Base-by-base conservation (phyloP, 139 green algal genomes). In the Tetradesmus obliquus region DNA sequence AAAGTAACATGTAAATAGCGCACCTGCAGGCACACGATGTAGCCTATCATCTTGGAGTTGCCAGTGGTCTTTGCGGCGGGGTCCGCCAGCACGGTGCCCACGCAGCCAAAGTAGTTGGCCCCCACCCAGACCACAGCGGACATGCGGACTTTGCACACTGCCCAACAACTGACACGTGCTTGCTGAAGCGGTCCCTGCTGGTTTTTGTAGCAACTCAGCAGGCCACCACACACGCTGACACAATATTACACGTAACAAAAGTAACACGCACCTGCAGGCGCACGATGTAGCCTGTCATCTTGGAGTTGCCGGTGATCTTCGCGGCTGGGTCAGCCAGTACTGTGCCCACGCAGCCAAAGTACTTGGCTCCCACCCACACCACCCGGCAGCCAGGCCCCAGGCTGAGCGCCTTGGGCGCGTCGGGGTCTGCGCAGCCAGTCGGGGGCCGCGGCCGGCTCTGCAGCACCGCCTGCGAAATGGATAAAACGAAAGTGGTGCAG, bases 341-440 rank as follows among this genome's bases (percentile, higher is more conserved):
- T 0, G 93, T 97, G 45, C 94, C 96, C 72, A 97, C 58, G 89
- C 94, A 97, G 72, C 97, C 97, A 90, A 97, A 99, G 95, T 98
- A 91, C 54, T 87, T 93, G 91, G 85, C 94, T 89, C 83, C 96
- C 58, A 98, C 91, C 93, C 96, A 98, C 45, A 99, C 86, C 5
- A 92, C 95, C 24, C 90, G 86, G 1, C 69, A 76, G 60, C 89
- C 89, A 17, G 81, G 60, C 22, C 88, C n/a, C n/a, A 96, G 90
- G 2, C 76, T 82, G 24, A 93, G 55, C 1, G 22, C 71, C 24
- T 88, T 82, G 2, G 90, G 83, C 15, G 79, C 71, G n/a, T 86
- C 83, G 20, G 90, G 90, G 83, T 92, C 90, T 2, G 54, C 51
- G 72, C 81, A 92, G 24, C 90, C 83, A 9, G 83, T 15, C 1